Evolutionary conservation across 2,329 filamentous ascomycete genomes (phyloP).

Genomic region (Helotiales sp.): DNA sequence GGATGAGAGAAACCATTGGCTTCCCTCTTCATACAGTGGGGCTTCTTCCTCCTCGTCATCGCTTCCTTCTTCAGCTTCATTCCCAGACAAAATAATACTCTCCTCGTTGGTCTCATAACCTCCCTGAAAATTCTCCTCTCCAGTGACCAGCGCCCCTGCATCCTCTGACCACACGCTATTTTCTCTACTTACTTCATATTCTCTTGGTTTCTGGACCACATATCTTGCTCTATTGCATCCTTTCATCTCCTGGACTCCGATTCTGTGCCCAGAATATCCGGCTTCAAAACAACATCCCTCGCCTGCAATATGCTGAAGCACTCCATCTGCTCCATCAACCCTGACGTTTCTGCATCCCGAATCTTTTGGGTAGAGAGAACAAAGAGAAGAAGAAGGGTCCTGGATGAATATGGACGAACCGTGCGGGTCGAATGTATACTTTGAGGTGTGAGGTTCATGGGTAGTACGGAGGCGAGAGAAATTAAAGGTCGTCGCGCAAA

Average conservation of each 20-base stretch:
- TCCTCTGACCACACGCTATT: too few species aligned
- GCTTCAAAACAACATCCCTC: slow-evolving; percentile 7
- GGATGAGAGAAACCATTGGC: slow-evolving; percentile 11
- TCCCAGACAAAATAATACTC: too few species aligned
- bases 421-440: too few species aligned
- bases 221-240: slow-evolving; percentile 3
- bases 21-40: slow-evolving; percentile 4
- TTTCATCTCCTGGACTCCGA: slow-evolving; percentile 7
- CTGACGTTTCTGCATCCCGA: background rate
- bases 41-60: slow-evolving; percentile 1
- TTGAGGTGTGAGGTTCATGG: too few species aligned
- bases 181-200: background rate
- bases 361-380: background rate
- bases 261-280: slow-evolving; percentile 8
- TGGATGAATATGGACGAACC: too few species aligned
- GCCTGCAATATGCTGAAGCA: slow-evolving; percentile 1
- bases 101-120: too few species aligned
- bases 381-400: background rate
- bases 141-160: too few species aligned
- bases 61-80: background rate
- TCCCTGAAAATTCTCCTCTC: too few species aligned
- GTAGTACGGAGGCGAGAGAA: background rate
- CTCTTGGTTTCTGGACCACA: slow-evolving; percentile 7
- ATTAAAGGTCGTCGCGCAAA: slow-evolving; percentile 7
- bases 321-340: background rate